Evolutionary conservation across 768 basidiomycete species (phyloP).

Genomic region (Mrakia hoshinonis): DNA sequence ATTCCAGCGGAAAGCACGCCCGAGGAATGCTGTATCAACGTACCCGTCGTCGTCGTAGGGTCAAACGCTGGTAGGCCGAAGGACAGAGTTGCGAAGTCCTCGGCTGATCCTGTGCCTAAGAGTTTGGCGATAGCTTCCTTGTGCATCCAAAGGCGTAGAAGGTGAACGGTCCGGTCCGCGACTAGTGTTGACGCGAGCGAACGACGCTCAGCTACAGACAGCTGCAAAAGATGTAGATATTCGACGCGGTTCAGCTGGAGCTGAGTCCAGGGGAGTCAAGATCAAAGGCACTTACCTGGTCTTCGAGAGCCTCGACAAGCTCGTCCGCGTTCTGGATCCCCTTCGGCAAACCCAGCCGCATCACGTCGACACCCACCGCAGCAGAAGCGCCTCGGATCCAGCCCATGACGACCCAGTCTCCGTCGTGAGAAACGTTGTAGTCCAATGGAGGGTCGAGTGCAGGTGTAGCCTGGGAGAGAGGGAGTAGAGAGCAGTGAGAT

Average conservation of each 20-base stretch:
- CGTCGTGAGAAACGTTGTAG: conserved; percentile 78
- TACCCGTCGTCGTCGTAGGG: too few species aligned
- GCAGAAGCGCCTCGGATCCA: conserved; percentile 26
- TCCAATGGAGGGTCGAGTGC: conserved; percentile 46
- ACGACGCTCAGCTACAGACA: conserved; percentile 18
- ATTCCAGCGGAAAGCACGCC: background rate
- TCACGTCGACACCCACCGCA: conserved; percentile 64
- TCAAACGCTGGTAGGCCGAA: background rate
- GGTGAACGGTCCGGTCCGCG: conserved; percentile 42
- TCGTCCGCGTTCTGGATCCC: conserved; percentile 49
- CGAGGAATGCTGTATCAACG: background rate
- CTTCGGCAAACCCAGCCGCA: conserved; percentile 61
- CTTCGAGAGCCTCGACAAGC: conserved; percentile 57
- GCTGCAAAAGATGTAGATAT: background rate
- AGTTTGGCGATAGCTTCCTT: conserved; percentile 91
- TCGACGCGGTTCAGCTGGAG: too few species aligned
- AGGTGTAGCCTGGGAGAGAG: background rate
- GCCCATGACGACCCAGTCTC: conserved; percentile 60
- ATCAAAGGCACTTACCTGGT: conserved; percentile 59
- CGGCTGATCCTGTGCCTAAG: conserved; percentile 46
- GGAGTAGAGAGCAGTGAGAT: background rate
- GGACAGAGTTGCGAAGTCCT: background rate
- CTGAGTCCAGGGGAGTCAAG: too few species aligned
- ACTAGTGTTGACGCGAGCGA: conserved; percentile 42
- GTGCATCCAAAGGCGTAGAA: conserved; percentile 80